Conservation (phyloP, 2,329 filamentous ascomycete genomes). For the Penicillium brevicompactum region DNA sequence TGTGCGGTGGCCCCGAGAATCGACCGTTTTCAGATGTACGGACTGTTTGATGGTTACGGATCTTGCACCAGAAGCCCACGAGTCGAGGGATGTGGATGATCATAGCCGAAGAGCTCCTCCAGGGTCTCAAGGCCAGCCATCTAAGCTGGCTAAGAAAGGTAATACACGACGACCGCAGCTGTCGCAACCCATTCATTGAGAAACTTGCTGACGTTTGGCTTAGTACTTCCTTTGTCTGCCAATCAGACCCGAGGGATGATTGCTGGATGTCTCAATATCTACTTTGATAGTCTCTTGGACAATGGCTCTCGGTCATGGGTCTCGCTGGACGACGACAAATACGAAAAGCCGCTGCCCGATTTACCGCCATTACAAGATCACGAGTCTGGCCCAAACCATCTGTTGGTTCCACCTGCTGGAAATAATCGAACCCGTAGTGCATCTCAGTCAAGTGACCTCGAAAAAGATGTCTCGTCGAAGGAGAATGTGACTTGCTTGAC, state of each 20-base stretch:
- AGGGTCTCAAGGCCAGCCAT: neutral
- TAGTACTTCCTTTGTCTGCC: slow-evolving; percentile 57
- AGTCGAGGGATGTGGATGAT: slow-evolving; percentile 21
- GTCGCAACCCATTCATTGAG: neutral
- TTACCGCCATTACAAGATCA: slow-evolving; percentile 11
- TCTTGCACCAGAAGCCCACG: slow-evolving; percentile 52
- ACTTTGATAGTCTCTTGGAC: slow-evolving; percentile 49
- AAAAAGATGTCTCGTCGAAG: slow-evolving; percentile 15
- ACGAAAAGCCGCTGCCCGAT: slow-evolving; percentile 14
- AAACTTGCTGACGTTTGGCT: slow-evolving; percentile 1
- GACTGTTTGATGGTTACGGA: slow-evolving; percentile 87
- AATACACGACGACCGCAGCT: neutral
- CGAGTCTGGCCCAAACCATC: slow-evolving; percentile 13
- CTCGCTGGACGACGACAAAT: slow-evolving; percentile 22
- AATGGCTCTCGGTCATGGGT: slow-evolving; percentile 18
- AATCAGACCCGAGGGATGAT: slow-evolving; percentile 62
- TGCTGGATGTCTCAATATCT: slow-evolving; percentile 55
- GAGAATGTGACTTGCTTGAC: slow-evolving; percentile 20
- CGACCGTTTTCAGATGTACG: slow-evolving; percentile 77
- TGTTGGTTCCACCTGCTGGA: slow-evolving; percentile 19
- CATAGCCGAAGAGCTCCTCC: neutral
- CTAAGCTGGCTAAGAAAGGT: slow-evolving; percentile 14
- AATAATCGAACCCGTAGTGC: slow-evolving; percentile 29
- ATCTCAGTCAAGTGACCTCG: slow-evolving; percentile 28
- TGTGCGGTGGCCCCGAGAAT: slow-evolving; percentile 74